A percentile compares a stretch with the other conserved stretches of the same genome.
These are phyloP conservation scores for Atalantia buxifolia DNA, from an alignment of 345 rosid species.

Conservation along the genomic window DNA sequence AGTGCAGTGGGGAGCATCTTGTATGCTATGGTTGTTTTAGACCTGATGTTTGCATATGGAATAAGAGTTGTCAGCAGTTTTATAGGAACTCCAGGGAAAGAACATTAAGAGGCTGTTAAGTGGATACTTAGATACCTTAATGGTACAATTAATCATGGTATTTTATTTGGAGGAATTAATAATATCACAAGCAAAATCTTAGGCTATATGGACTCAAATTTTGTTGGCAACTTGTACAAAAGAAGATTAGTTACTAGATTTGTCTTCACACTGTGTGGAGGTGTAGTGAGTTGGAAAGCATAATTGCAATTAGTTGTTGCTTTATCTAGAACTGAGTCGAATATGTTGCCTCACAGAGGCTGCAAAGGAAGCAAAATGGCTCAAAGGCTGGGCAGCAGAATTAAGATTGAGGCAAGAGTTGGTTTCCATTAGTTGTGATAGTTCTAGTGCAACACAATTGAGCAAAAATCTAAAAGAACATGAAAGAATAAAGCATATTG, in stretches of 20 bases:
- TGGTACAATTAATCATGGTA: accelerated
- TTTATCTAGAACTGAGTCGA: neutral
- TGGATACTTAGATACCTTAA: neutral
- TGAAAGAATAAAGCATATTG: too few relatives aligned
- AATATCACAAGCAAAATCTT: accelerated
- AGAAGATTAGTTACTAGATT: neutral
- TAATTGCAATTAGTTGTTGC: neutral
- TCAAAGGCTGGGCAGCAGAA: accelerated
- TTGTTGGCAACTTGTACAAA: neutral
- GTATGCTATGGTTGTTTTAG: too few relatives aligned
- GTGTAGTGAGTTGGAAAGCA: neutral
- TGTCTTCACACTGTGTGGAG: neutral
- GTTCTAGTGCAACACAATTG: neutral
- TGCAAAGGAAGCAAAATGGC: neutral
- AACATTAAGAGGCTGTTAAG: neutral
- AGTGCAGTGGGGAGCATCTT: too few relatives aligned
- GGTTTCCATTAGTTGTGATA: neutral
- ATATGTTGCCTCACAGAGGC: neutral
- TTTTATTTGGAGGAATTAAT: accelerated
- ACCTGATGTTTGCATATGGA: too few relatives aligned
- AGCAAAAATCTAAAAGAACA: neutral
- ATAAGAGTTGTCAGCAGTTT: too few relatives aligned
- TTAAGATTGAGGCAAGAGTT: neutral
- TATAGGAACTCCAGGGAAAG: too few relatives aligned
- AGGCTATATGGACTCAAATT: neutral